Evolutionary conservation across 108 stramenopile genomes (phyloP).

Genomic region (Skeletonema marinoi): DNA sequence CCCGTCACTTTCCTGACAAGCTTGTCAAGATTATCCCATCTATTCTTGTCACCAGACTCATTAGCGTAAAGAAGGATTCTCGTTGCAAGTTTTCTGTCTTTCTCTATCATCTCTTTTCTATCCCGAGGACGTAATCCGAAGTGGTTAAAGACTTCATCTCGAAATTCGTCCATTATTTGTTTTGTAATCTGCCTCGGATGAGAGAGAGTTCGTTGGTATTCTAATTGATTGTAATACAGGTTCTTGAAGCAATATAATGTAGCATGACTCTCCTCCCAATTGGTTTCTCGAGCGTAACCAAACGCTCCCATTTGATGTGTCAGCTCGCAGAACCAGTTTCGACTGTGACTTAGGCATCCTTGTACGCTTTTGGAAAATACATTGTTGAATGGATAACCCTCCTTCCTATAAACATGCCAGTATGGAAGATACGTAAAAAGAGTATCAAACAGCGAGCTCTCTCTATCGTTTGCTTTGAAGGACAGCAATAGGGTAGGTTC

Average conservation of each 20-base stretch:
- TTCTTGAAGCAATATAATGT: conserved; percentile 40
- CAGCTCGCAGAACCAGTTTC: conserved; percentile 41
- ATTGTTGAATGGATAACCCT: conserved; percentile 28
- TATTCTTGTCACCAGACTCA: conserved; percentile 17
- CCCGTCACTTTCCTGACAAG: conserved; percentile 15
- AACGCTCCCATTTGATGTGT: conserved; percentile 47
- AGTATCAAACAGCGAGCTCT: conserved; percentile 32
- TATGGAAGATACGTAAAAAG: conserved; percentile 39
- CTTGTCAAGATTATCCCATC: conserved; percentile 36
- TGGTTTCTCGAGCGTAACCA: conserved; percentile 37
- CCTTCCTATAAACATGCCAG: conserved; percentile 27
- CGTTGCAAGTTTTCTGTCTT: conserved; percentile 30
- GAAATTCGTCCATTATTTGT: conserved; percentile 31
- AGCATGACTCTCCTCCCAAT: conserved; percentile 25
- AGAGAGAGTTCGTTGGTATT: conserved; percentile 19
- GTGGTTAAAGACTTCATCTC: conserved; percentile 37
- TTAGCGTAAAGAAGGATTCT: conserved; percentile 38
- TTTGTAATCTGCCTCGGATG: conserved; percentile 19
- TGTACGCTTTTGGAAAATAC: conserved; percentile 32
- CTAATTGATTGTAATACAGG: conserved; percentile 34
- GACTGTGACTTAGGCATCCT: conserved; percentile 37
- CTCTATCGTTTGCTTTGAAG: conserved; percentile 32
- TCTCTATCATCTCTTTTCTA: conserved; percentile 20
- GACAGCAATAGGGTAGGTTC: conserved; percentile 35
- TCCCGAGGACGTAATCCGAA: conserved; percentile 34